Evolutionary conservation across 177 flowering plant genomes (phyloP).

Genomic region (Vitis hybrid): DNA sequence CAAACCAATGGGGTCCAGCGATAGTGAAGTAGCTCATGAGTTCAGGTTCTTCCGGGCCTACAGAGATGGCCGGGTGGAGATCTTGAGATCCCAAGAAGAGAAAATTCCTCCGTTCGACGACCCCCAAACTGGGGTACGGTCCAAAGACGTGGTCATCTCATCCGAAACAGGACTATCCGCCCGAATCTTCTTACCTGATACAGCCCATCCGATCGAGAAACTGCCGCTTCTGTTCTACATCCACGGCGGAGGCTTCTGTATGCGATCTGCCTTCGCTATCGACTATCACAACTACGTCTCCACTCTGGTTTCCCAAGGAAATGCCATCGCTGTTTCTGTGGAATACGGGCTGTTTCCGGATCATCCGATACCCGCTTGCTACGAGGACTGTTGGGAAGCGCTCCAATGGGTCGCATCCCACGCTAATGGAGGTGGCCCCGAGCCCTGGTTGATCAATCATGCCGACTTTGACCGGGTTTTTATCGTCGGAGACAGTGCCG

Average conservation of each 20-base stretch:
- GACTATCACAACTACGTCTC: conserved; percentile 7
- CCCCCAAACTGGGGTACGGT: conserved; percentile 8
- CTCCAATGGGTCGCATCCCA: conserved; percentile 34
- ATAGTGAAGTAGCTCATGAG: conserved; percentile 9
- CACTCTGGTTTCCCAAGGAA: conserved; percentile 15
- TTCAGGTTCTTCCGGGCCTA: conserved; percentile 22
- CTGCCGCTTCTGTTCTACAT: conserved; percentile 1
- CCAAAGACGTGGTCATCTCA: conserved; percentile 3
- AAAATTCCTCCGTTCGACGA: conserved; percentile 15
- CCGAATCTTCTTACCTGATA: not conserved
- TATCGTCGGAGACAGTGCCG: conserved; percentile 19
- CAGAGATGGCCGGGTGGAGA: conserved; percentile 18
- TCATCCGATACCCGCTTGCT: conserved; percentile 24
- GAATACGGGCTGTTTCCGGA: conserved; percentile 12
- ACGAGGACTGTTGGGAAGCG: conserved; percentile 34
- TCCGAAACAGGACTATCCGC: not conserved
- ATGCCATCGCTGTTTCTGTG: conserved; percentile 26
- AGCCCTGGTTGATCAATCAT: conserved; percentile 29
- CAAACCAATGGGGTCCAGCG: not conserved
- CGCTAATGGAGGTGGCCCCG: conserved; percentile 11
- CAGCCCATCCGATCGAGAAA: not conserved
- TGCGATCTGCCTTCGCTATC: conserved; percentile 6
- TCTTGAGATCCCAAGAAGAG: conserved; percentile 8
- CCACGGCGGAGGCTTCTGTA: conserved; percentile 3
- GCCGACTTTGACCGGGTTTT: conserved; percentile 15